Evolutionary conservation across 208 protist species (phyloP).

Genomic region (Crithidia sp.): DNA sequence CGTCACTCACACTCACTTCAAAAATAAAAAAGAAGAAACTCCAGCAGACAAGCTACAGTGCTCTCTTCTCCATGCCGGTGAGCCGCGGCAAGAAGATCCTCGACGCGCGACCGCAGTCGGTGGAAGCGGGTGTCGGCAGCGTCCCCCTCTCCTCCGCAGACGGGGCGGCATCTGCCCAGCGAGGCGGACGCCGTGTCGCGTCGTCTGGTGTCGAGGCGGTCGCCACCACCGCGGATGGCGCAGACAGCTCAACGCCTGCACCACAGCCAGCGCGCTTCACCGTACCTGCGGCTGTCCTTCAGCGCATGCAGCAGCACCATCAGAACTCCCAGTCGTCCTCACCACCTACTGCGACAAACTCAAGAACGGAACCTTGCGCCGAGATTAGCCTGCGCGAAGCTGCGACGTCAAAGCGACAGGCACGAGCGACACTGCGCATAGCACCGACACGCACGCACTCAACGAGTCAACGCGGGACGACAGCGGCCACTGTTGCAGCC

Average conservation of each 20-base stretch:
- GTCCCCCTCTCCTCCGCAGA: constrained; percentile 6
- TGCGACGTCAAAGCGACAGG: no score
- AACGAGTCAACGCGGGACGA: no score
- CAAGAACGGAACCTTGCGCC: no score
- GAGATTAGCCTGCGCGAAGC: no score
- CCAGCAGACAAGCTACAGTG: background rate
- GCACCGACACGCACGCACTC: no score
- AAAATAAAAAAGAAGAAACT: background rate
- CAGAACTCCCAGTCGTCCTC: background rate
- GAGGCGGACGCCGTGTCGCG: constrained; percentile 10
- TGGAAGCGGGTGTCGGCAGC: constrained; percentile 18
- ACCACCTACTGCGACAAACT: background rate
- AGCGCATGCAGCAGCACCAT: constrained; percentile 35
- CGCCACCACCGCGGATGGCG: background rate
- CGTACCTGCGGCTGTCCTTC: constrained; percentile 37
- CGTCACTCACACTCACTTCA: background rate
- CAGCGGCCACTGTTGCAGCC: no score
- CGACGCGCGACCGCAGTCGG: constrained; percentile 27
- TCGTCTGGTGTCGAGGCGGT: constrained; percentile 25
- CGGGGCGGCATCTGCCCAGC: background rate
- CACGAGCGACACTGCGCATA: no score
- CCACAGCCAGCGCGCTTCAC: constrained; percentile 17
- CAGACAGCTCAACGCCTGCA: background rate
- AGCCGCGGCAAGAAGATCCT: constrained; percentile 29
- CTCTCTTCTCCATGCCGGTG: constrained; percentile 25